Conservation (phyloP, 1,284 basidiomycete genomes). For the Ceratobasidium sp. region DNA sequence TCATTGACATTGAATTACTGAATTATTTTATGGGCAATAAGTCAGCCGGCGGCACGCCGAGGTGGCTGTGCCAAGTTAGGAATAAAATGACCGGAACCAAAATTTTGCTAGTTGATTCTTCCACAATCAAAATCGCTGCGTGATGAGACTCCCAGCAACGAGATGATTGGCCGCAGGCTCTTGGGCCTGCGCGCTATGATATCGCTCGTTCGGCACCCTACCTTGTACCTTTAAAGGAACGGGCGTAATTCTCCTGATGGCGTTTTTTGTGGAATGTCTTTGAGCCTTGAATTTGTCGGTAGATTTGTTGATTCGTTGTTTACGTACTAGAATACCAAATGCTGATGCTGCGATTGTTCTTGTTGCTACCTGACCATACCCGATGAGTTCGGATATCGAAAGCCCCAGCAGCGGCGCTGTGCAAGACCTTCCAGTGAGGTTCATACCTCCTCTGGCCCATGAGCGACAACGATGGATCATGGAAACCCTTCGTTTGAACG, state of each 20-base stretch:
- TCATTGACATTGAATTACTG: conserved; percentile 14
- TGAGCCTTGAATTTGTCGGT: not conserved
- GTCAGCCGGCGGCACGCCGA: conserved; percentile 21
- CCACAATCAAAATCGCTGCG: conserved; percentile 45
- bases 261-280: conserved; percentile 34
- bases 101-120: conserved; percentile 41
- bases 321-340: not conserved
- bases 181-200: conserved; percentile 34
- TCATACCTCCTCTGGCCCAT: conserved; percentile 33
- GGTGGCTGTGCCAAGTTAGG: conserved; percentile 13
- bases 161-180: conserved; percentile 38
- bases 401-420: not conserved
- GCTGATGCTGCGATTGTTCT: conserved; percentile 2
- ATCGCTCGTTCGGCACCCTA: conserved; percentile 45
- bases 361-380: conserved; percentile 11
- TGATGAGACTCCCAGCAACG: conserved; percentile 43
- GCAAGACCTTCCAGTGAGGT: conserved; percentile 33
- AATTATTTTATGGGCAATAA: not conserved
- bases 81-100: conserved; percentile 31
- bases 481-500: conserved; percentile 34
- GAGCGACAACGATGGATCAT: conserved; percentile 42
- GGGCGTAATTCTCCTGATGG: conserved; percentile 45
- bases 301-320: conserved; percentile 10
- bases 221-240: conserved; percentile 44
- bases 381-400: conserved; percentile 13